Evolutionary conservation across 2,329 filamentous ascomycete genomes (phyloP).

Genomic region (Neofusicoccum laricinum): DNA sequence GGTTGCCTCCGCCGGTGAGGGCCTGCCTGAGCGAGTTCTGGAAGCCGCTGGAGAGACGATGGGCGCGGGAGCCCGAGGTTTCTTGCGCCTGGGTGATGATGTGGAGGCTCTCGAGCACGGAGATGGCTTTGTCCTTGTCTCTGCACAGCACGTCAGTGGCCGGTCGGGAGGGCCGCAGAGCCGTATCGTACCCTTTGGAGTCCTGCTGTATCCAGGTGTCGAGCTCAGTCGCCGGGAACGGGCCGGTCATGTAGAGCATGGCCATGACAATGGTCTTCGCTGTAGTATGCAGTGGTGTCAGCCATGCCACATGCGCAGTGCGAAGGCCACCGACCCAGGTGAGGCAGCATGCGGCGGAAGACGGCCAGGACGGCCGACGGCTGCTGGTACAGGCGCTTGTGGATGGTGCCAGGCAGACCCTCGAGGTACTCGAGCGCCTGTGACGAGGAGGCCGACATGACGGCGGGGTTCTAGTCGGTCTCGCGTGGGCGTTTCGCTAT

Average conservation of each 20-base stretch:
- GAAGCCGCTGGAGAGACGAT: slow-evolving; percentile 79
- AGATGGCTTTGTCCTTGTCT: slow-evolving; percentile 79
- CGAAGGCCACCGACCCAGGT: slow-evolving; percentile 63
- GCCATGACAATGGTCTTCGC: slow-evolving; percentile 97
- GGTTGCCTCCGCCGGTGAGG: slow-evolving; percentile 79
- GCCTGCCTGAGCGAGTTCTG: slow-evolving; percentile 78
- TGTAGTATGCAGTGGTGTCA: slow-evolving; percentile 30
- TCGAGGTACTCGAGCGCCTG: slow-evolving; percentile 87
- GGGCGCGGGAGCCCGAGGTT: slow-evolving; percentile 63
- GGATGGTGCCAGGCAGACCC: slow-evolving; percentile 82
- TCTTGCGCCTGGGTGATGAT: slow-evolving; percentile 64
- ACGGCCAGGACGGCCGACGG: slow-evolving; percentile 93
- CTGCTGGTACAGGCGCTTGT: slow-evolving; percentile 89
- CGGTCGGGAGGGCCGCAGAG: neutral
- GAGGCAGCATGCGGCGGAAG: slow-evolving; percentile 94
- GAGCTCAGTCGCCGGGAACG: slow-evolving; percentile 75
- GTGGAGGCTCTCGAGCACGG: slow-evolving; percentile 79
- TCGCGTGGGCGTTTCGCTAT: slow-evolving; percentile 6
- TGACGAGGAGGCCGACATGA: slow-evolving; percentile 55
- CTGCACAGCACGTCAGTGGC: slow-evolving; percentile 38
- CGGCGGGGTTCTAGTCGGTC: slow-evolving; percentile 37
- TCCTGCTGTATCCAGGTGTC: slow-evolving; percentile 80
- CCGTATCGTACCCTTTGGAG: slow-evolving; percentile 49
- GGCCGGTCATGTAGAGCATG: slow-evolving; percentile 82
- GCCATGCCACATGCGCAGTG: neutral